phyloP scores from a whole-genome alignment of 2,329 filamentous ascomycete species.

The Aspergillus eucalypticola region DNA sequence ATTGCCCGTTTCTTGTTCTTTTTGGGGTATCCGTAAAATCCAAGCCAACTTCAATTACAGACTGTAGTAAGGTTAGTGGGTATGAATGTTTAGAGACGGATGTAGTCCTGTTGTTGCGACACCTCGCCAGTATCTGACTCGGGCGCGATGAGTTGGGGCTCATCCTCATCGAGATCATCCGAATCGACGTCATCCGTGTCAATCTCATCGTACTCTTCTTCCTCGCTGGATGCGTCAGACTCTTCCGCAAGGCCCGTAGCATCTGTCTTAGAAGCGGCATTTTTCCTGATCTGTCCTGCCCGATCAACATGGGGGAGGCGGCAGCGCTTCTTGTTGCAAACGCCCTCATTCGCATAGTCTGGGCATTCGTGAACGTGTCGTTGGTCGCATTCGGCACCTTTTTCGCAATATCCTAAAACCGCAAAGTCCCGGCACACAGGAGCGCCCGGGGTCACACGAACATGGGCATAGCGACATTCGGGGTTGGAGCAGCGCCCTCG shows the following conservation, averaged over 20 bases:
- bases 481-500: conserved; percentile 86
- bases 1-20: not conserved
- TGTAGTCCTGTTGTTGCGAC: conserved; percentile 56
- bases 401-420: conserved; percentile 82
- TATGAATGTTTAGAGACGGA: conserved; percentile 45
- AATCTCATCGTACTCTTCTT: conserved; percentile 63
- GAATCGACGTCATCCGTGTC: conserved; percentile 74
- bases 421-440: conserved; percentile 84
- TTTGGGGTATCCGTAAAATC: not conserved
- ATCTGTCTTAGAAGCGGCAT: conserved; percentile 45
- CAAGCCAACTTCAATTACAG: conserved; percentile 13
- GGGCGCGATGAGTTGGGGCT: conserved; percentile 40
- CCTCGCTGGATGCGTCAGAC: conserved; percentile 76
- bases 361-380: conserved; percentile 93
- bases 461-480: conserved; percentile 84
- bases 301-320: conserved; percentile 84
- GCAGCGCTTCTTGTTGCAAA: conserved; percentile 78
- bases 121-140: conserved; percentile 49
- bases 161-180: conserved; percentile 55
- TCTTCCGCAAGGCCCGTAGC: conserved; percentile 53
- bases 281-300: conserved; percentile 73
- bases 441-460: conserved; percentile 72
- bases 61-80: conserved; percentile 19
- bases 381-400: conserved; percentile 73
- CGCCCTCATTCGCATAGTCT: conserved; percentile 87